Conservation (phyloP, 331 rosid genomes). For the Dryas integrifolia region DNA sequence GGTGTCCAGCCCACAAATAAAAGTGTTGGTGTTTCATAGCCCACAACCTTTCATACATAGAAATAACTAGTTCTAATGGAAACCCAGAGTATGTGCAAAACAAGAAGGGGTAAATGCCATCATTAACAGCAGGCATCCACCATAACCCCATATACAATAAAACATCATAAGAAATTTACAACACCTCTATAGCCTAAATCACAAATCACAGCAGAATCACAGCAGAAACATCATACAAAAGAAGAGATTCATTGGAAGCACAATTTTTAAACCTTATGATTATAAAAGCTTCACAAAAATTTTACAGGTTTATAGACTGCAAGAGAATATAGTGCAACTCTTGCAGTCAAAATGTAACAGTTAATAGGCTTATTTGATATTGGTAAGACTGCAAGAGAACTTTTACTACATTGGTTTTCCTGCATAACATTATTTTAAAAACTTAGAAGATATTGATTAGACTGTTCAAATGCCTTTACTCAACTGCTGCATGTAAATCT, state of each 20-base stretch:
- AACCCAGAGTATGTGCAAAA: neutral
- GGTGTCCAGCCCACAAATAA: neutral
- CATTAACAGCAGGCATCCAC: neutral
- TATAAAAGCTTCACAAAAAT: neutral
- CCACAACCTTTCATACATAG: neutral
- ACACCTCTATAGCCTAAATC: neutral
- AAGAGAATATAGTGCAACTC: neutral
- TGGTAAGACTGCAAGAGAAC: too few relatives aligned
- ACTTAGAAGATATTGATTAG: too few relatives aligned
- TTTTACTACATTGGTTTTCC: too few relatives aligned
- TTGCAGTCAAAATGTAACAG: neutral
- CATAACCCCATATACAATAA: neutral
- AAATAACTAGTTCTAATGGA: neutral
- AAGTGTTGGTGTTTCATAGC: neutral
- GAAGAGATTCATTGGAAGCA: neutral
- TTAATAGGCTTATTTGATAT: neutral
- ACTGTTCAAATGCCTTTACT: too few relatives aligned
- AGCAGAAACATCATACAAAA: neutral
- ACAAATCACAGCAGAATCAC: conserved; percentile 3
- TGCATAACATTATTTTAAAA: too few relatives aligned
- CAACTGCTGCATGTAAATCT: too few relatives aligned
- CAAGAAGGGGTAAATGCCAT: neutral
- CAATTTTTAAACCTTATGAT: neutral
- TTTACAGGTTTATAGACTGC: neutral
- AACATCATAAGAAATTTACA: neutral